Evolutionary conservation across 2,329 filamentous ascomycete genomes (phyloP).

Genomic region (Claviceps fusiformis): DNA sequence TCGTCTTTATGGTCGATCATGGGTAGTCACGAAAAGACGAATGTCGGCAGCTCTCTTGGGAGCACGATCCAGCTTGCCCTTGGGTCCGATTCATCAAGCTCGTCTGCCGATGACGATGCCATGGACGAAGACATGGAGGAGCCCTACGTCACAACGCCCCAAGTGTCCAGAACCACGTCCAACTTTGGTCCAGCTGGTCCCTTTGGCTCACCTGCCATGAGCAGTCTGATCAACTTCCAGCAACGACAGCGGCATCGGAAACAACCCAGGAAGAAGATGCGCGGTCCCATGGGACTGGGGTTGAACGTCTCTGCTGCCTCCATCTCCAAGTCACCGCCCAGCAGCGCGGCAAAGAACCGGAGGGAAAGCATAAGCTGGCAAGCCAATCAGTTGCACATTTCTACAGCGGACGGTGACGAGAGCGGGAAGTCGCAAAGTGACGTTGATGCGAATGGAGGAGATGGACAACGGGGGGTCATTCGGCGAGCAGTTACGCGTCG

Average conservation of each 20-base stretch:
- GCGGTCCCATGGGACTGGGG: slow-evolving; percentile 35
- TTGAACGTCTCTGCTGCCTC: slow-evolving; percentile 30
- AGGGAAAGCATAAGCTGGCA: slow-evolving; percentile 85
- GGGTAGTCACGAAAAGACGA: slow-evolving; percentile 53
- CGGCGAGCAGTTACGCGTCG: slow-evolving; percentile 71
- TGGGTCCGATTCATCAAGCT: slow-evolving; percentile 65
- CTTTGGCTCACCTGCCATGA: slow-evolving; percentile 57
- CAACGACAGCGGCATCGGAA: slow-evolving; percentile 59
- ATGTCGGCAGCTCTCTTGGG: slow-evolving; percentile 64
- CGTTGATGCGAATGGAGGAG: slow-evolving; percentile 32
- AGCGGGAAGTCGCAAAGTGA: slow-evolving; percentile 55
- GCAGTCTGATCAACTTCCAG: slow-evolving; percentile 73
- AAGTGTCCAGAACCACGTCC: slow-evolving; percentile 48
- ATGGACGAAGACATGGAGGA: slow-evolving; percentile 71
- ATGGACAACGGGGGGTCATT: slow-evolving; percentile 61
- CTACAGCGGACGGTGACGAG: slow-evolving; percentile 54
- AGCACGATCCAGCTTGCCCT: slow-evolving; percentile 50
- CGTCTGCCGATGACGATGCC: slow-evolving; percentile 53
- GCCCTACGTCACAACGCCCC: slow-evolving; percentile 69
- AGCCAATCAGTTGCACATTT: slow-evolving; percentile 76
- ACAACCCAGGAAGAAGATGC: slow-evolving; percentile 45
- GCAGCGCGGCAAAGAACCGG: slow-evolving; percentile 38
- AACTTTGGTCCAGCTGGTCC: slow-evolving; percentile 34
- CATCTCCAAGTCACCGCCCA: slow-evolving; percentile 64
- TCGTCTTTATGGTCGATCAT: slow-evolving; percentile 60